Evolutionary conservation across 257 asterid genomes (phyloP), one percentile per base, ranked within the genome.

Genomic region (Solanum etuberosum): DNA sequence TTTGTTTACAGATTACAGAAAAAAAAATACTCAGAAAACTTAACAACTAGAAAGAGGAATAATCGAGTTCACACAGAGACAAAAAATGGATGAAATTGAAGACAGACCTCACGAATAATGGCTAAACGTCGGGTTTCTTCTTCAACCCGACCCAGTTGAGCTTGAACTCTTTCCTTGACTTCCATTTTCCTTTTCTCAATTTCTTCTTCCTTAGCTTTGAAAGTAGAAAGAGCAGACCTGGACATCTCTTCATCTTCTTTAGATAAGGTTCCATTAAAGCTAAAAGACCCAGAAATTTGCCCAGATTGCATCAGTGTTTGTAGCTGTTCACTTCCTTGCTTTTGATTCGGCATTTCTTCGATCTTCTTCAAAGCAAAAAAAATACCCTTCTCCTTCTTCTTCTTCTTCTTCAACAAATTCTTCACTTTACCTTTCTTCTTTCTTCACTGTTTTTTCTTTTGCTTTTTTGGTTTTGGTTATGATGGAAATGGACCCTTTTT

Each of bases 221-320:
- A 97, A 83, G 97, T 92, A 11, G 96, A 90, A 38, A 97, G 97
- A 2, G 99, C 99, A 68, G 99, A 96, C 87, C 90, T 96, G 0
- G 99, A 93, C 94, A 94, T 94, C 93, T 96, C 99, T 54, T 97
- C 99, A 70, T 97, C 99, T 65, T 97, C 99, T 88, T 93, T 95
- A 20, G 91, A 71, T 86, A 94, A 34, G 29, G 90, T 51, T 5
- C 98, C 98, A 88, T 90, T 97, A 93, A 95, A 97, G 86, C 99
- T 97, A 86, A 96, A 68, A 88, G 93, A 93, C 42, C 97, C 98
- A 2, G 99, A 94, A 87, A 94, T 90, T 91, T 93, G 98, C 3
- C 97, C 97, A 12, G 98, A 87, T 76, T 95, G 96, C 94, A 85
- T 91, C 88, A 92, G 86, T n/a, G 98, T 78, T 74, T 89, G 93